phyloP scores from a whole-genome alignment of 805 yeast genomes.

The Blastobotrys americana region DNA sequence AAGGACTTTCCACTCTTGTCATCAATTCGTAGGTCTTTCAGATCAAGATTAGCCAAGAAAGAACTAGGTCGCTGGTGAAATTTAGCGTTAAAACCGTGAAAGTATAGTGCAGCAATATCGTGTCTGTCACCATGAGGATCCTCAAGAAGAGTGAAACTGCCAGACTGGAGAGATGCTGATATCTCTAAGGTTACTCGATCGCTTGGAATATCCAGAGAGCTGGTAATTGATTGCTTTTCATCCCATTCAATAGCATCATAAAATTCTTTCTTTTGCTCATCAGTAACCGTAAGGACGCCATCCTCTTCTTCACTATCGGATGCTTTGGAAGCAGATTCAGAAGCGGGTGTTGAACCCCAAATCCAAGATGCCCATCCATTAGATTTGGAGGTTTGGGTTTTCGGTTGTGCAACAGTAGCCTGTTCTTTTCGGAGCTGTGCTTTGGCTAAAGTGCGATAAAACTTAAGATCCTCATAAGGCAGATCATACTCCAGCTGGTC shows the following conservation, averaged over 20 bases:
- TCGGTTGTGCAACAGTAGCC: conserved; percentile 13
- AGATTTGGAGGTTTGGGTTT: conserved; percentile 9
- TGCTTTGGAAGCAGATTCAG: conserved; percentile 9
- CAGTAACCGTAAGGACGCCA: conserved; percentile 50
- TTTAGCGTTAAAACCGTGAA: conserved; percentile 73
- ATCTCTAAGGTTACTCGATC: conserved; percentile 65
- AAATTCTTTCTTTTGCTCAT: conserved; percentile 81
- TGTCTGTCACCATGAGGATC: conserved; percentile 32
- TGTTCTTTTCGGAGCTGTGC: conserved; percentile 55
- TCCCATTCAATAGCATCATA: conserved; percentile 92
- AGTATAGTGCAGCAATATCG: conserved; percentile 67
- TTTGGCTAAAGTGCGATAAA: conserved; percentile 77
- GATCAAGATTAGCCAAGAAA: conserved; percentile 57
- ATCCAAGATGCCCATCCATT: conserved; percentile 26
- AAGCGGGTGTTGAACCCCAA: conserved; percentile 20
- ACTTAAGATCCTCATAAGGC: conserved; percentile 70
- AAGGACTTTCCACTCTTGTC: conserved; percentile 76
- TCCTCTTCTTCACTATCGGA: conserved; percentile 14
- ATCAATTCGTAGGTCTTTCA: conserved; percentile 76
- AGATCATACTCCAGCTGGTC: conserved; percentile 51
- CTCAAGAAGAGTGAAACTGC: conserved; percentile 60
- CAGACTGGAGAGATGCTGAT: conserved; percentile 61
- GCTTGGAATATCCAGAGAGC: conserved; percentile 50
- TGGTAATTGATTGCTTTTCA: conserved; percentile 45
- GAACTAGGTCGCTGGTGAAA: conserved; percentile 76